phyloP scores from a whole-genome alignment of 129 eudicot genomes.

The Lactuca saligna region DNA sequence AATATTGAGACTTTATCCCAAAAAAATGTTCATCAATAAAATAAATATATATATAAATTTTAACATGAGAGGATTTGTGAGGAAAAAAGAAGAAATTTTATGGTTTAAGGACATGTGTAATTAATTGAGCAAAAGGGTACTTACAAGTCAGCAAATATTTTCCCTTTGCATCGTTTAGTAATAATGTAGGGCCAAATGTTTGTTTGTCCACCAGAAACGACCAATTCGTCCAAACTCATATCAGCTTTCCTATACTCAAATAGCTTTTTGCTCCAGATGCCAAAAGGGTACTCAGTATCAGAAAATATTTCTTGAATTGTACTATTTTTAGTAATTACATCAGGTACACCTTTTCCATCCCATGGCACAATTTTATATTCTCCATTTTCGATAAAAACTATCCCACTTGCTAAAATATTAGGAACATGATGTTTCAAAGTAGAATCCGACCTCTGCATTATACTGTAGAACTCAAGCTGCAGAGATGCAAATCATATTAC shows the following conservation, averaged over 20 bases:
- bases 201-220: slow-evolving; percentile 39
- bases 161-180: slow-evolving; percentile 83
- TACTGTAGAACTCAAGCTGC: slow-evolving; percentile 80
- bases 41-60: no score
- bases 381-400: slow-evolving; percentile 53
- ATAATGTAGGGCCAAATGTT: slow-evolving; percentile 77
- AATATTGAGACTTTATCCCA: no score
- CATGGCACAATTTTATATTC: slow-evolving; percentile 55
- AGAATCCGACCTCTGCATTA: slow-evolving; percentile 42
- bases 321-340: slow-evolving; percentile 43
- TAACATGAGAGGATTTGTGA: no score
- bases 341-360: slow-evolving; percentile 83
- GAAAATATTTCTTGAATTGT: slow-evolving; percentile 27
- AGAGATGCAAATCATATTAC: slow-evolving; percentile 21
- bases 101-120: no score
- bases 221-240: slow-evolving; percentile 36
- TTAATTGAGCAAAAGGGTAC: slow-evolving; percentile 19
- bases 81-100: no score
- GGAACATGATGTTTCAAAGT: slow-evolving; percentile 63
- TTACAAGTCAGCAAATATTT: slow-evolving; percentile 79
- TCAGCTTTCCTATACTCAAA: slow-evolving; percentile 65
- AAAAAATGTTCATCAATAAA: no score
- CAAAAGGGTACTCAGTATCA: slow-evolving; percentile 60
- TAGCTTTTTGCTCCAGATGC: slow-evolving; percentile 69
- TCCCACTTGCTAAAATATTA: slow-evolving; percentile 71